Percentiles rank a stretch among this genome's conserved stretches.
phyloP scores from a whole-genome alignment of 345 rosid species.

The Citrus mangshanensis region DNA sequence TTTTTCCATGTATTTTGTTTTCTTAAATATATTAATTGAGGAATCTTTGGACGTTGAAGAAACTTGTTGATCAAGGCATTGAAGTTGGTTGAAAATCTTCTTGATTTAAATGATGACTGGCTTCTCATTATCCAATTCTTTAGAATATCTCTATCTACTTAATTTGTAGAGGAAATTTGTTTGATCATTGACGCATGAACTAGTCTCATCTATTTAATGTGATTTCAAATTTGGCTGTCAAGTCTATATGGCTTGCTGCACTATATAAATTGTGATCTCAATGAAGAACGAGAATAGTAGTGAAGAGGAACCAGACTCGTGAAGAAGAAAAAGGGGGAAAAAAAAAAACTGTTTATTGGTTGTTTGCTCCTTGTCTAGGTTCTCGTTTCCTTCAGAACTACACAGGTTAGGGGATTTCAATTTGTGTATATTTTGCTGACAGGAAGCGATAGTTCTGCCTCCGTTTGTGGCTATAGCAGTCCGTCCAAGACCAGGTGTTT shows the following conservation, averaged over 20 bases:
- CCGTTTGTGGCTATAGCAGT: conserved; percentile 90
- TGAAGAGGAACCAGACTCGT: background rate
- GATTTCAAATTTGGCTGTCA: background rate
- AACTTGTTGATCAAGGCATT: background rate
- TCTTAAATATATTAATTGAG: background rate
- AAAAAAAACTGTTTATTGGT: background rate
- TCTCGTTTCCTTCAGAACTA: background rate
- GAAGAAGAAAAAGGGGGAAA: background rate
- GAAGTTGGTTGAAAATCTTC: background rate
- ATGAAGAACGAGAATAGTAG: background rate
- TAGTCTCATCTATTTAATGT: background rate
- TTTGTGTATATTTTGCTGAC: conserved; percentile 4
- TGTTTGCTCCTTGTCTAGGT: background rate
- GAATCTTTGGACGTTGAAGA: background rate
- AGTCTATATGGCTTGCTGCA: background rate
- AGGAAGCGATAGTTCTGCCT: conserved; percentile 97
- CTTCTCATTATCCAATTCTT: background rate
- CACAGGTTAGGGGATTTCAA: background rate
- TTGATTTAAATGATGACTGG: background rate
- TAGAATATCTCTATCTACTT: background rate
- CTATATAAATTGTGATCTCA: background rate
- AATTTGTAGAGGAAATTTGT: background rate
- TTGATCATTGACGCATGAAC: background rate
- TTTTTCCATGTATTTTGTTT: background rate
- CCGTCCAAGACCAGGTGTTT: conserved; percentile 98